Conservation (phyloP, 805 yeast species). For the Ogataea methanolica region DNA sequence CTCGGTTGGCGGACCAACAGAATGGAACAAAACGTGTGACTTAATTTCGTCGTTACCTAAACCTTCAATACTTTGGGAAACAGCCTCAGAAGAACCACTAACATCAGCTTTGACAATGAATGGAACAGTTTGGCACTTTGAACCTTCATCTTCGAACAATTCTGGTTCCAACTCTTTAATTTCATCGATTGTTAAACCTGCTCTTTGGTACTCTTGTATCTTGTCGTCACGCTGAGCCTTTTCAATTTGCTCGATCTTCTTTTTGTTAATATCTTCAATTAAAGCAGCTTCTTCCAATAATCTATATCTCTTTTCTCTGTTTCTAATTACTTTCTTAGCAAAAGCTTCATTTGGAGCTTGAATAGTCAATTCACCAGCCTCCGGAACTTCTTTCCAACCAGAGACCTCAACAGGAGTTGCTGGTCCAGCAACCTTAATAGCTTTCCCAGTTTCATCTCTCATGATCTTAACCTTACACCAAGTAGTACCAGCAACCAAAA, state of each 20-base stretch:
- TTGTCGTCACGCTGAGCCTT: slow-evolving; percentile 49
- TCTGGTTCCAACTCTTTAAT: slow-evolving; percentile 33
- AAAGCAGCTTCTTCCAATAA: slow-evolving; percentile 55
- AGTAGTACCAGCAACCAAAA: slow-evolving; percentile 82
- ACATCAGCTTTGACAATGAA: slow-evolving; percentile 89
- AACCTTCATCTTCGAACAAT: slow-evolving; percentile 28
- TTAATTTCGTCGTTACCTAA: slow-evolving; percentile 86
- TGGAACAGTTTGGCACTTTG: slow-evolving; percentile 35
- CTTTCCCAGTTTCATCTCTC: slow-evolving; percentile 67
- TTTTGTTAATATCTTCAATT: slow-evolving; percentile 66
- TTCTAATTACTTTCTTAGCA: slow-evolving; percentile 71
- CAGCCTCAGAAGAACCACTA: slow-evolving; percentile 92
- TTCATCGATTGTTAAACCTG: slow-evolving; percentile 55
- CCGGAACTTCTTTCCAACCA: slow-evolving; percentile 94
- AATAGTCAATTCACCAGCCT: slow-evolving; percentile 80
- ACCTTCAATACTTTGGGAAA: slow-evolving; percentile 70
- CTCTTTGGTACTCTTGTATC: slow-evolving; percentile 51
- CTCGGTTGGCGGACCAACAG: slow-evolving; percentile 74
- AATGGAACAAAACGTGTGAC: slow-evolving; percentile 62
- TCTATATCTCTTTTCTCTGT: slow-evolving; percentile 52
- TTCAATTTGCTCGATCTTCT: slow-evolving; percentile 50
- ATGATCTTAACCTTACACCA: slow-evolving; percentile 81
- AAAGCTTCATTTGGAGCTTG: slow-evolving; percentile 69
- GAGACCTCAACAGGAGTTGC: slow-evolving; percentile 85
- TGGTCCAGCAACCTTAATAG: slow-evolving; percentile 67